Base-by-base conservation (phyloP, 495 filamentous ascomycete genomes). In the Terfezia boudieri region DNA sequence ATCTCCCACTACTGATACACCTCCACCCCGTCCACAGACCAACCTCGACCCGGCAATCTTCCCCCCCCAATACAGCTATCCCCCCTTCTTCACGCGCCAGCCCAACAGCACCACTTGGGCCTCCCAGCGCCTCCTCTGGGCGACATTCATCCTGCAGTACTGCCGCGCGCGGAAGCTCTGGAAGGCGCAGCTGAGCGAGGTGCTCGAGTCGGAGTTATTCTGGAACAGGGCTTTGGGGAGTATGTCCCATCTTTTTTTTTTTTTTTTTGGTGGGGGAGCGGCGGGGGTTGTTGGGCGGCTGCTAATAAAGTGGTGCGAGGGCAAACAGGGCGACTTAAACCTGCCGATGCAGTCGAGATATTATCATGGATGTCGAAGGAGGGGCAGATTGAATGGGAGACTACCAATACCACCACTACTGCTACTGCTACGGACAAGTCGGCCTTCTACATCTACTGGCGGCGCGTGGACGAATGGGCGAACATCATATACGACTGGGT, bases 71-170 rank as follows among this genome's bases (percentile, higher is more conserved):
- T 76, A 82, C 73, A 61, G 65, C 69, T 84, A 81, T 68, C 81
- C 81, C 2, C 77, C 81, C 57, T 83, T 85, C 78, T 85, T 78
- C 76, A 82, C 79, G 58, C 74, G 73, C 58, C 89, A 96, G 71
- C 78, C 81, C 49, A 87, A 86, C 71, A 72, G 71, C 59, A 70
- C 72, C 35, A 94, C 85, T 10, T 82, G 77, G 61, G 74, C 76
- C 67, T 74, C 78, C 22, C 90, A 96, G 66, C 78, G 86, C 53
- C 67, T 73, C 37, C 84, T 82, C 70, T 98, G 90, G 90, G 79
- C 82, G 43, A 64, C 76, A n/a, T 76, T 94, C 16, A 79, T 98
- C 61, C 84, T 82, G 55, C 61, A 79, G 61, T 98, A 90, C 80
- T 87, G 84, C 67, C 76, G 78, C 0, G 73, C 81, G 65, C 76